phyloP scores from a whole-genome alignment of 345 rosid species.

The Pugionium dolabratum region DNA sequence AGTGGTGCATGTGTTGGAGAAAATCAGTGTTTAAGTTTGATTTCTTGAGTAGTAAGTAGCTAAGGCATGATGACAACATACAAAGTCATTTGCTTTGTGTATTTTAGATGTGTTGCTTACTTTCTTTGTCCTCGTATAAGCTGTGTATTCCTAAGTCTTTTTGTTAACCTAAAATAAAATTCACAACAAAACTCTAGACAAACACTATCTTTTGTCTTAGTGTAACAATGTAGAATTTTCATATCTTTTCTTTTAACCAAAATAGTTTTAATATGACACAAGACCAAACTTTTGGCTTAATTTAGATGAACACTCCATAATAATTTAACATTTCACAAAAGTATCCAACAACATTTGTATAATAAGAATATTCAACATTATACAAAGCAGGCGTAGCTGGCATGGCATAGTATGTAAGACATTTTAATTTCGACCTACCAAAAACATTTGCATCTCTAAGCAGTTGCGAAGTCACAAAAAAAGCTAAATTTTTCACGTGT shows the following conservation, averaged over 20 bases:
- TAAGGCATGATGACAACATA: conserved; percentile 2
- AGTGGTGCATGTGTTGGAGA: conserved; percentile 64
- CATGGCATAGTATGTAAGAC: conserved; percentile 8
- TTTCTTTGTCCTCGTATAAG: background rate
- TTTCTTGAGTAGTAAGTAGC: conserved; percentile 3
- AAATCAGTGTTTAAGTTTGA: conserved; percentile 37
- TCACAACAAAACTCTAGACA: too few species aligned
- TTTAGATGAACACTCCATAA: too few species aligned
- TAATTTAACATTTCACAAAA: too few species aligned
- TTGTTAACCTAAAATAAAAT: background rate
- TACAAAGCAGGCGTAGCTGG: conserved; percentile 10
- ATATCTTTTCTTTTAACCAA: background rate
- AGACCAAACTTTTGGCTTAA: too few species aligned
- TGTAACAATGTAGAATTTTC: too few species aligned
- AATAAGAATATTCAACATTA: conserved; percentile 20
- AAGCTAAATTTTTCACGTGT: conserved; percentile 40
- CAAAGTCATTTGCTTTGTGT: background rate
- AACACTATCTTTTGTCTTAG: too few species aligned
- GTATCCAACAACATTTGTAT: too few species aligned
- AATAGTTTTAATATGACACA: background rate
- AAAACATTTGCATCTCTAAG: conserved; percentile 19
- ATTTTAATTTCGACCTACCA: conserved; percentile 36
- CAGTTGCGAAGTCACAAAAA: conserved; percentile 11
- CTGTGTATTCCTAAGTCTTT: conserved; percentile 13
- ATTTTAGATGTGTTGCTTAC: conserved; percentile 20